Base-by-base conservation (phyloP, 2,329 filamentous ascomycete genomes). In the Diaporthe sp. region DNA sequence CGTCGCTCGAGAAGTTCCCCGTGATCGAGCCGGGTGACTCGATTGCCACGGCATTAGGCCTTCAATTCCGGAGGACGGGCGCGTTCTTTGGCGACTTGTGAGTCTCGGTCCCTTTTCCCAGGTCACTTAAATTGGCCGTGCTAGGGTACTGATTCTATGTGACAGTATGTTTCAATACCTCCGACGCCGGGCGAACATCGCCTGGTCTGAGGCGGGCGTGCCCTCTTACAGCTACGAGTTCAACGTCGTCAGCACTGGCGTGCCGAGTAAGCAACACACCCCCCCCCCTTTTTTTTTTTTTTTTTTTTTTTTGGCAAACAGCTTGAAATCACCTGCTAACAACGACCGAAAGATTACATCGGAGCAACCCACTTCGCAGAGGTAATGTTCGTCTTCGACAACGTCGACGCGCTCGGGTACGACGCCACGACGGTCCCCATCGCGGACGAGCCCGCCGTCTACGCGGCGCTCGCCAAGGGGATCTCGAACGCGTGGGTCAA, bases 351-450 rank as follows among this genome's bases (percentile, higher is more conserved):
- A 71, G 69, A 39, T 3, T 63, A 42, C 19, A 32, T 42, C 27
- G 73, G 63, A 4, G 63, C 75, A 17, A 71, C 63, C 13, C 85
- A 87, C 76, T 86, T 86, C 79, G 80, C 86, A 72, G 88, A 90
- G 78, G 86, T 90, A 0, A 83, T 85, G 0, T 89, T 89, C 75
- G 88, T 90, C 9, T 88, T 91, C 68, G 79, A 88, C 76, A 91
- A 91, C 75, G 79, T 84, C 9, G 75, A 83, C 6, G 89, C 88
- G 1, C 74, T 81, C 3, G 88, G 88, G 1, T 89, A 87, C 73
- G 78, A 82, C 70, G 79, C 81, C 82, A 81, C 84, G 72, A 55
- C 71, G 27, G 83, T 82, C 72, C 85, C 85, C 0, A 85, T 87
- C 53, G 82, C 76, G 35, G 81, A 81, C 65, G 82, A 84, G 77